phyloP scores from a whole-genome alignment of 257 asterid genomes.

The Eustoma russellianum region DNA sequence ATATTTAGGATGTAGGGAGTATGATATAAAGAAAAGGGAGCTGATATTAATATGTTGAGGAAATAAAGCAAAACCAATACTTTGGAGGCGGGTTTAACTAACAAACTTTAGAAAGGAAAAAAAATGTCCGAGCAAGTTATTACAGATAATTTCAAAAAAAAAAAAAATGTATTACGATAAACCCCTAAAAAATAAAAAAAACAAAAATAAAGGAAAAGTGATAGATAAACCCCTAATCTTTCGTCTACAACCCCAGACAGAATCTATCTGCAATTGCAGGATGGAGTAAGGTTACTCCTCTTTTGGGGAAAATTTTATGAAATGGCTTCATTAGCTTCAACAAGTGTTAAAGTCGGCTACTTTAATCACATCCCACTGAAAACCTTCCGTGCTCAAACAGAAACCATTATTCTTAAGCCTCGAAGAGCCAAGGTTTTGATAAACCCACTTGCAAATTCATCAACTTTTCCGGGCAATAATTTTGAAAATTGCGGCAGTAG shows the following conservation, averaged over 20 bases:
- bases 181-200: too few species aligned
- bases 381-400: slow-evolving; percentile 15
- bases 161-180: too few species aligned
- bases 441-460: neutral
- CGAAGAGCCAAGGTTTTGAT: slow-evolving; percentile 5
- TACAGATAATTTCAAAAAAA: too few species aligned
- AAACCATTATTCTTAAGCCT: slow-evolving; percentile 19
- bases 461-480: neutral
- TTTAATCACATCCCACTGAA: slow-evolving; percentile 17
- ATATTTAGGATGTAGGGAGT: too few species aligned
- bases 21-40: too few species aligned
- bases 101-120: too few species aligned
- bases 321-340: slow-evolving; percentile 40
- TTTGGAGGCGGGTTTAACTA: too few species aligned
- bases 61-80: too few species aligned
- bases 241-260: neutral
- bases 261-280: neutral
- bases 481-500: slow-evolving; percentile 5
- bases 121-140: too few species aligned
- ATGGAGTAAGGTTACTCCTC: neutral
- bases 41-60: too few species aligned
- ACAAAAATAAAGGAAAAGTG: too few species aligned
- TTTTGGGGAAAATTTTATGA: neutral
- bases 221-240: slow-evolving; percentile 4
- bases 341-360: slow-evolving; percentile 41